These are phyloP conservation scores for Grammothele lineata DNA, from an alignment of 768 basidiomycete species.

Conservation along the genomic window DNA sequence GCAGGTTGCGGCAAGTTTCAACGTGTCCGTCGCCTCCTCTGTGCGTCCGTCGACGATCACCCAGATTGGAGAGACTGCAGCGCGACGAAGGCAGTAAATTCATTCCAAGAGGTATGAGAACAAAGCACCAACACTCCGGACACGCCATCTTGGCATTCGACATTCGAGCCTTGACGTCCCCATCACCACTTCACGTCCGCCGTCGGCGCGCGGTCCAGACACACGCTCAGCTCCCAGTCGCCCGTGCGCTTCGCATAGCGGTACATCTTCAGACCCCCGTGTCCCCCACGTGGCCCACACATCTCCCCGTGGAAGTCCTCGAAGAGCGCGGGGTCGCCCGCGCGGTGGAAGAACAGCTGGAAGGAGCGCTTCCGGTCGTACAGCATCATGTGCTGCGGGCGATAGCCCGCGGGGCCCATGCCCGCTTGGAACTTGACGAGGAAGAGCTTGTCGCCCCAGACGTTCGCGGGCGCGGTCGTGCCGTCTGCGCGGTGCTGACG, in stretches of 20 bases:
- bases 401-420: too few species aligned
- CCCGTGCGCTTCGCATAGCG: slow-evolving; percentile 24
- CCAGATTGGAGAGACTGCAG: too few species aligned
- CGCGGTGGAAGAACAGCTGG: slow-evolving; percentile 27
- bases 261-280: slow-evolving; percentile 24
- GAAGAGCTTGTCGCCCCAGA: slow-evolving; percentile 33
- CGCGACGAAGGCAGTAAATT: too few species aligned
- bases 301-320: slow-evolving; percentile 17
- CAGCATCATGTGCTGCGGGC: slow-evolving; percentile 25
- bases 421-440: slow-evolving; percentile 35
- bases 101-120: too few species aligned
- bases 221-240: slow-evolving; percentile 20
- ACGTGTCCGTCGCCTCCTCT: too few species aligned
- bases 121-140: too few species aligned
- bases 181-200: slow-evolving; percentile 16
- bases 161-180: background rate
- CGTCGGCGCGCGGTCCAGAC: slow-evolving; percentile 20
- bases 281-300: slow-evolving; percentile 15
- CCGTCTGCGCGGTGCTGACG: background rate
- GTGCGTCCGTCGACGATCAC: too few species aligned
- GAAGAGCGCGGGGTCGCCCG: slow-evolving; percentile 15
- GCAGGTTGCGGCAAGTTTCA: too few species aligned
- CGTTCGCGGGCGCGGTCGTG: slow-evolving; percentile 23
- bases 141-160: too few species aligned
- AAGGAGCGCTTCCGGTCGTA: slow-evolving; percentile 41